Percentiles rank a stretch among this genome's conserved stretches.
Conservation (phyloP, 441 rosid genomes). For the Flueggea neowawraea region DNA sequence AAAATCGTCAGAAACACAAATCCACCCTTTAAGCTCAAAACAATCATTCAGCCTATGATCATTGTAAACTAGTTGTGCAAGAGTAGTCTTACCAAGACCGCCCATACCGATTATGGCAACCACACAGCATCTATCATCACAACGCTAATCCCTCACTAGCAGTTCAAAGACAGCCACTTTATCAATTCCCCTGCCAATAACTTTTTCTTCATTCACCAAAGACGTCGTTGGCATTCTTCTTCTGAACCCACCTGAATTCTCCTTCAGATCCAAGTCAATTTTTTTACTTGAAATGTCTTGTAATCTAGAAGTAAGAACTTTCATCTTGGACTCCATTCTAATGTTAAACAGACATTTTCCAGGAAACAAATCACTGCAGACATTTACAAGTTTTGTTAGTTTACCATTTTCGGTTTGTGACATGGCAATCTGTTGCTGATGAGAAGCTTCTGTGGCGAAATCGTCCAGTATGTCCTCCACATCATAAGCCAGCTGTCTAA, state of each 20-base stretch:
- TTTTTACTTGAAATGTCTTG: not conserved
- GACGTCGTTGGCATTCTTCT: not conserved
- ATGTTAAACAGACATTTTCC: not conserved
- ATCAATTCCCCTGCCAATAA: conserved; percentile 7
- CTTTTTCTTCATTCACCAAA: not conserved
- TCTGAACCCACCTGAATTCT: not conserved
- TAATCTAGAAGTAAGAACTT: not conserved
- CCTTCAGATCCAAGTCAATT: not conserved
- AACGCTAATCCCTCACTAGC: not conserved
- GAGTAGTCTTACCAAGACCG: conserved; percentile 6
- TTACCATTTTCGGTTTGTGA: not conserved
- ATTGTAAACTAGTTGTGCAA: conserved; percentile 3
- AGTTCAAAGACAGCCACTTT: not conserved
- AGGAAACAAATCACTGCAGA: not conserved
- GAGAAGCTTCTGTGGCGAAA: not conserved
- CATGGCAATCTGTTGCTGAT: not conserved
- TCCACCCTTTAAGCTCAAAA: conserved; percentile 6
- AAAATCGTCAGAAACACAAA: conserved; percentile 6
- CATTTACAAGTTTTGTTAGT: not conserved
- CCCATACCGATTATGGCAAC: conserved; percentile 7
- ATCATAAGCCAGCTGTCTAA: not conserved
- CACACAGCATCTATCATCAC: not conserved
- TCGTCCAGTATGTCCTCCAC: conserved; percentile 10
- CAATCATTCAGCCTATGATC: not conserved
- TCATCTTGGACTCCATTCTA: not conserved